Evolutionary conservation across 202 grass and related monocot genomes (phyloP).

Genomic region (Digitaria exilis): DNA sequence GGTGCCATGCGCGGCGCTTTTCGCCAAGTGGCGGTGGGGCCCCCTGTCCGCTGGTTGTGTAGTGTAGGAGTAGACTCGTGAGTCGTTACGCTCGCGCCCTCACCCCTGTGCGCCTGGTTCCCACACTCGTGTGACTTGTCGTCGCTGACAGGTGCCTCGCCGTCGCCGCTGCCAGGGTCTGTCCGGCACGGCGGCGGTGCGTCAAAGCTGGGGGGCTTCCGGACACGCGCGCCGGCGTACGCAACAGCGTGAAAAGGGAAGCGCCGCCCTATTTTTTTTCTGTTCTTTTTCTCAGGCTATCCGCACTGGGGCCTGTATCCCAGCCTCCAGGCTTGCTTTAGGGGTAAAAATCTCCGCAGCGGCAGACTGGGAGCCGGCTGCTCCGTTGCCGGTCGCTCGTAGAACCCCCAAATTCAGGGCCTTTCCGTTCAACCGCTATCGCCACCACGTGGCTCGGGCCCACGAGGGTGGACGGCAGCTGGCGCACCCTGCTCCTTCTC

Average conservation of each 20-base stretch:
- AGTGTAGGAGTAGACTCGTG: too few relatives aligned
- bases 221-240: not conserved
- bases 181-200: not conserved
- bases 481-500: too few relatives aligned
- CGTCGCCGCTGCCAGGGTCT: not conserved
- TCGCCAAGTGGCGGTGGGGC: constrained; percentile 40
- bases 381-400: too few relatives aligned
- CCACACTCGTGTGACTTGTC: not conserved
- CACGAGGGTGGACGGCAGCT: too few relatives aligned
- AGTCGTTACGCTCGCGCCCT: not conserved
- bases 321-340: too few relatives aligned
- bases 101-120: not conserved
- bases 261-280: not conserved
- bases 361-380: too few relatives aligned
- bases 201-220: not conserved
- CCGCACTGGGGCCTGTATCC: too few relatives aligned
- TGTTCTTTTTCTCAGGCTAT: too few relatives aligned
- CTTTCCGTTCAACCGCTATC: too few relatives aligned
- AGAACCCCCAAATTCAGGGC: too few relatives aligned
- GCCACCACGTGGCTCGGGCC: too few relatives aligned
- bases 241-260: not conserved
- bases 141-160: not conserved
- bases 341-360: too few relatives aligned
- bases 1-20: constrained; percentile 31
- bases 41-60: not conserved